Conservation (phyloP, 2,329 filamentous ascomycete genomes). For the Cytospora piceicola region DNA sequence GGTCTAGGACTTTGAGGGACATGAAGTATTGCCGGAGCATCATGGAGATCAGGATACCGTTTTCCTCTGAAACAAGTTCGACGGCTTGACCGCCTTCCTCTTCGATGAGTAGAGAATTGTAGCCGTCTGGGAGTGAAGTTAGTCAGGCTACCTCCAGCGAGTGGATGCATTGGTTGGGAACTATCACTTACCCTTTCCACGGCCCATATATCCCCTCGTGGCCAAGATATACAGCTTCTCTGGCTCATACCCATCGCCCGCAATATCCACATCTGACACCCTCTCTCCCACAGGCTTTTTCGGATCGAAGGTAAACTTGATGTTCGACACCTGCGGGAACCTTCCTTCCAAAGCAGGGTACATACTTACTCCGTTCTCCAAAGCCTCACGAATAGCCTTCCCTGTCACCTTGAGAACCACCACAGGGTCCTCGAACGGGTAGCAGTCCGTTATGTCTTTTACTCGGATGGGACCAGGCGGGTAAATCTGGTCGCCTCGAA, state of each 20-base stretch:
- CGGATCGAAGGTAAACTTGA: conserved; percentile 74
- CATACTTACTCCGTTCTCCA: conserved; percentile 81
- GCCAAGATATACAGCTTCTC: conserved; percentile 71
- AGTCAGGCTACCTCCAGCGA: background rate
- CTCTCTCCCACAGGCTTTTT: conserved; percentile 62
- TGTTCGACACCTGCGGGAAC: conserved; percentile 83
- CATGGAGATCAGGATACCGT: conserved; percentile 82
- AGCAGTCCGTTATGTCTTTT: conserved; percentile 85
- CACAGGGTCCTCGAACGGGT: conserved; percentile 90
- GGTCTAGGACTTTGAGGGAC: conserved; percentile 77
- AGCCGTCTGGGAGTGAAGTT: conserved; percentile 64
- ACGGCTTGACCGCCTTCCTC: conserved; percentile 76
- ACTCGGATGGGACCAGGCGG: conserved; percentile 76
- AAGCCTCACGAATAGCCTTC: conserved; percentile 72
- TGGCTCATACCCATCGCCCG: conserved; percentile 62
- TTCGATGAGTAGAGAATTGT: conserved; percentile 72
- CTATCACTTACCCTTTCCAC: conserved; percentile 64
- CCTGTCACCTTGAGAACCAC: conserved; percentile 76
- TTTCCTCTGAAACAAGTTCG: conserved; percentile 83
- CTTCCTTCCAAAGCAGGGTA: conserved; percentile 78
- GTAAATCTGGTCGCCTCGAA: conserved; percentile 87
- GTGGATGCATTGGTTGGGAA: background rate
- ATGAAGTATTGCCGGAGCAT: conserved; percentile 92
- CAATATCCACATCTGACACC: conserved; percentile 65
- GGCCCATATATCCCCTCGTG: conserved; percentile 86